These are phyloP conservation scores for Suillus tomentosus DNA, from an alignment of 768 basidiomycete genomes.

Conservation along the genomic window DNA sequence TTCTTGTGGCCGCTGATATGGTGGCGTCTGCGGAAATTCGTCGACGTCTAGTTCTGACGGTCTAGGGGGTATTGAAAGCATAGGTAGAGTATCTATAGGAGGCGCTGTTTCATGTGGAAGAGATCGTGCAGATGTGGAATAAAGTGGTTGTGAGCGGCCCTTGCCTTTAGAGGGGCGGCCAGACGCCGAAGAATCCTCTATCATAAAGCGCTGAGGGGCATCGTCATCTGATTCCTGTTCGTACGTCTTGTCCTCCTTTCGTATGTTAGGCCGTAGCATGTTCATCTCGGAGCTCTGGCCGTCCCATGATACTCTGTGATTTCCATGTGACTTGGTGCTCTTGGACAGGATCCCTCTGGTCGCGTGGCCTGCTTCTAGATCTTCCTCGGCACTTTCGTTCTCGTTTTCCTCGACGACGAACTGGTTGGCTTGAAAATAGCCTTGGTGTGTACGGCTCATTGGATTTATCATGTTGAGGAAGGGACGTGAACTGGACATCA, in stretches of 20 bases:
- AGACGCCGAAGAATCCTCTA: conserved; percentile 58
- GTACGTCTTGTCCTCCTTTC: conserved; percentile 61
- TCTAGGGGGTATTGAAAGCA: conserved; percentile 58
- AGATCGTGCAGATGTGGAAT: conserved; percentile 49
- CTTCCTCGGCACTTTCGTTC: conserved; percentile 48
- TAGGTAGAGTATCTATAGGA: conserved; percentile 36
- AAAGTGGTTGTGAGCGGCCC: conserved; percentile 50
- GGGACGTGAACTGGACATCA: conserved; percentile 62
- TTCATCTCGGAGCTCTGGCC: conserved; percentile 56
- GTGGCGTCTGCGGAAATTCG: conserved; percentile 24
- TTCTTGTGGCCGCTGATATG: conserved; percentile 22
- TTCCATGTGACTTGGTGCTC: conserved; percentile 44
- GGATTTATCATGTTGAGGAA: conserved; percentile 86
- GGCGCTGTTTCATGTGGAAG: conserved; percentile 39
- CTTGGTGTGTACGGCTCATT: conserved; percentile 70
- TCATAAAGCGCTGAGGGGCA: conserved; percentile 84
- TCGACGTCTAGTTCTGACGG: conserved; percentile 63
- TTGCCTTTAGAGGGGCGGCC: conserved; percentile 37
- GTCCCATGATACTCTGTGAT: conserved; percentile 62
- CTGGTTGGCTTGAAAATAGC: conserved; percentile 75
- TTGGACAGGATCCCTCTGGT: conserved; percentile 24
- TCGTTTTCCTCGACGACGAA: conserved; percentile 74
- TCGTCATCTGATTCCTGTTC: conserved; percentile 77
- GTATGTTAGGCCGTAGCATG: conserved; percentile 70
- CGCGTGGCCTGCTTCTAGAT: conserved; percentile 64